Base-by-base conservation (phyloP, 75 land plant species). In the Pinus albicaulis region DNA sequence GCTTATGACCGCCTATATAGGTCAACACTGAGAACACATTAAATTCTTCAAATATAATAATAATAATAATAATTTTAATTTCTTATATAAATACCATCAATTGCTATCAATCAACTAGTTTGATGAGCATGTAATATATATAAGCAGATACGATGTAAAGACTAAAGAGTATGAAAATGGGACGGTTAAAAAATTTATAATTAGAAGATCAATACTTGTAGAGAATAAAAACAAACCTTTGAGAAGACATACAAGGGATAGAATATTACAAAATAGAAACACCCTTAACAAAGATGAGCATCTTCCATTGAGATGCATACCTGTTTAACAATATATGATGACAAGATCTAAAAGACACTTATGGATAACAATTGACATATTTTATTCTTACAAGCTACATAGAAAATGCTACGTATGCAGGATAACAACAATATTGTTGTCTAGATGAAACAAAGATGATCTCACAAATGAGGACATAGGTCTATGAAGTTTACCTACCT, bases 1-100 rank as follows among this genome's bases (percentile, higher is more conserved):
- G 81, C 99, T 92, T 17, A 94, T 78, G 34, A 94, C 89, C 55
- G 98, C 99, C 98, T 96, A 71, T 74, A 75, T 28, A 31, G 19
- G n/a, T 75, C 73, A 36, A 72, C 44, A 72, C 71, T 41, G 24
- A 10, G 13, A 68, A 68, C 19, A 34, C n/a, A 68, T 68, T 68
- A 68, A 41, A 38, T 36, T 68, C 52, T 1, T 20, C 6, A 3
- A 10, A 41, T 41, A 0, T 68, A n/a, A 23, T 41, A 13, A 68
- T 38, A 68, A 38, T 64, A 4, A 31, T 28, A 28, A 28, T 31
- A 68, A 38, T 41, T n/a, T 2, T 38, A 11, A 3, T 48, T 66
- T 66, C 2, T 36, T 10, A 66, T 36, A 15, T 28, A 62, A 6
- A n/a, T 8, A 66, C 48, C n/a, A 36, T 36, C 41, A n/a, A 68